A percentile compares a stretch with the other conserved stretches of the same genome.
phyloP scores from a whole-genome alignment of 306 rosid genomes.

The Gastrolobium bilobum region DNA sequence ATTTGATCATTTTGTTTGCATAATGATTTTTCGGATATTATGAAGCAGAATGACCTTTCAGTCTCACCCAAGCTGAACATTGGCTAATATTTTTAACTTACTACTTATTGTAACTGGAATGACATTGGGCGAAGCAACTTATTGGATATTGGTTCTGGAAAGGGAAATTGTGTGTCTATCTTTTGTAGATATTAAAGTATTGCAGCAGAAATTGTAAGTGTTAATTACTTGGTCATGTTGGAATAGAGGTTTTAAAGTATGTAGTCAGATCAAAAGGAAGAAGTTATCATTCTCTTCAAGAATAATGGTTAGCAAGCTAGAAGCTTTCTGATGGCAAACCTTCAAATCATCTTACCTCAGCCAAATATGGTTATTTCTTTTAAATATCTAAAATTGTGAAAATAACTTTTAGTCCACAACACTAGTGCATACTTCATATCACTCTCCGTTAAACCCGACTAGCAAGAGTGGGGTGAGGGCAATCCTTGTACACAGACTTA shows the following conservation, averaged over 20 bases:
- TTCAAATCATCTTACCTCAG: slow-evolving; percentile 6
- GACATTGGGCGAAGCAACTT: background rate
- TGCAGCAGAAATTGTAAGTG: background rate
- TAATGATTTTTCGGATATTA: background rate
- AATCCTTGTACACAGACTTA: too few relatives aligned
- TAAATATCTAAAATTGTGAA: background rate
- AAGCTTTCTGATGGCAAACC: background rate
- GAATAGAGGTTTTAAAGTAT: background rate
- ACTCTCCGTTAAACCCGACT: too few relatives aligned
- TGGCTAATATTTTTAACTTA: background rate
- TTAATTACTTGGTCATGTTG: background rate
- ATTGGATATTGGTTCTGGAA: background rate
- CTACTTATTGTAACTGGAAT: background rate
- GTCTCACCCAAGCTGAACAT: background rate
- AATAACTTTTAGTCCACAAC: background rate
- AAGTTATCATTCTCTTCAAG: background rate
- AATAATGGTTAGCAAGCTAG: background rate
- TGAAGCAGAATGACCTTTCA: background rate
- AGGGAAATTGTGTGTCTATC: background rate
- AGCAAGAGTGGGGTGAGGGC: too few relatives aligned
- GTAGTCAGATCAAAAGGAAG: background rate
- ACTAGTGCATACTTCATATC: background rate
- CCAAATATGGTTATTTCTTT: background rate
- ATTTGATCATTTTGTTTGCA: background rate
- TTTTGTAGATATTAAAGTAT: background rate